These are phyloP conservation scores for Colletotrichum kahawae DNA, from an alignment of 2,329 filamentous ascomycete genomes.

Conservation along the genomic window DNA sequence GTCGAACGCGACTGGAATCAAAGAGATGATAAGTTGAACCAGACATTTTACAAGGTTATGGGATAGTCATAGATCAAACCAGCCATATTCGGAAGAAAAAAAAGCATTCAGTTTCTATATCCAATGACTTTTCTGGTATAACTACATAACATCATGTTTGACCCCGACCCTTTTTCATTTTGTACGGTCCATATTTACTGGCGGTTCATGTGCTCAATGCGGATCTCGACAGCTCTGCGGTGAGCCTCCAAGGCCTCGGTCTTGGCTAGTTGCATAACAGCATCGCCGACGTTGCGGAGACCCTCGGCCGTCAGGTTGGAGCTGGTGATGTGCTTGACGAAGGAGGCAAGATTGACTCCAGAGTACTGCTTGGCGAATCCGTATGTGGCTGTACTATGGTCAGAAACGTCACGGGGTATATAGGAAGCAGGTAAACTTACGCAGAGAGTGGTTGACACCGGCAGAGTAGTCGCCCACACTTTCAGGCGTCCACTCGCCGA, in stretches of 20 bases:
- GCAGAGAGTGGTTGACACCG: constrained; percentile 95
- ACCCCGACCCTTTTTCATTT: not conserved
- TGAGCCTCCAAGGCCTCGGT: constrained; percentile 97
- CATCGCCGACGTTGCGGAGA: constrained; percentile 80
- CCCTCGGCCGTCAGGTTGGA: constrained; percentile 88
- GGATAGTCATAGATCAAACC: not conserved
- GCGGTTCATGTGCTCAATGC: constrained; percentile 59
- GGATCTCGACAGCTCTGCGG: constrained; percentile 85
- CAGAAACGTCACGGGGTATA: not conserved
- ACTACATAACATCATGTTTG: constrained; percentile 7
- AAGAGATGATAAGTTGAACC: not conserved
- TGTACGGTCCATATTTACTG: not conserved
- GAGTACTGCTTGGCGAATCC: constrained; percentile 99
- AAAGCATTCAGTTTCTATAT: not conserved
- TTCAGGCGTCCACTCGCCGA: constrained; percentile 96
- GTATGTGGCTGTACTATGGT: constrained; percentile 76
- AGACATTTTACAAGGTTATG: not conserved
- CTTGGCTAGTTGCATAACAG: constrained; percentile 93
- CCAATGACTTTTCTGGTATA: constrained; percentile 7
- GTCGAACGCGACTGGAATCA: not conserved
- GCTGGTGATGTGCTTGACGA: constrained; percentile 97
- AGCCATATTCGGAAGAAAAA: not conserved
- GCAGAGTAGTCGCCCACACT: constrained; percentile 98
- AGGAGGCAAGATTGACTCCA: constrained; percentile 93
- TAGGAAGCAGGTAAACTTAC: constrained; percentile 61